Evolutionary conservation across 805 yeast species (phyloP).

Genomic region (Suhomyces prunicola): DNA sequence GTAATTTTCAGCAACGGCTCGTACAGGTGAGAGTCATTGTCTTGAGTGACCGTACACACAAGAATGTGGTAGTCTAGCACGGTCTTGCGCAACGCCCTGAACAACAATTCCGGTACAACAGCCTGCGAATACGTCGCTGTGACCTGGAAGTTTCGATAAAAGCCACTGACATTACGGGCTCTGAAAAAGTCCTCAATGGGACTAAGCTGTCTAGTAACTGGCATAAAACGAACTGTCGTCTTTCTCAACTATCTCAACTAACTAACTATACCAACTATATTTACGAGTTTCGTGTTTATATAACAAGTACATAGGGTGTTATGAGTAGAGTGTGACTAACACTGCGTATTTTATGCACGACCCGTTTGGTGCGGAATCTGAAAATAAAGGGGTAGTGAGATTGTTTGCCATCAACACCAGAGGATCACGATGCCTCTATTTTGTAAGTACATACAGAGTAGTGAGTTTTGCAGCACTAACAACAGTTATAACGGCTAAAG

Average conservation of each 20-base stretch:
- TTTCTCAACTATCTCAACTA: neutral
- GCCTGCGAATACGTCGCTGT: slow-evolving; percentile 28
- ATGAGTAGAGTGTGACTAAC: neutral
- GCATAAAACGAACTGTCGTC: neutral
- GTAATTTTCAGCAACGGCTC: slow-evolving; percentile 21
- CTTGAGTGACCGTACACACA: slow-evolving; percentile 27
- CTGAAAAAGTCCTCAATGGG: slow-evolving; percentile 33
- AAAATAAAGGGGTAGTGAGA: neutral
- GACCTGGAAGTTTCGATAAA: slow-evolving; percentile 32
- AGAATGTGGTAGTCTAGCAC: slow-evolving; percentile 34
- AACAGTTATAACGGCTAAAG: slow-evolving; percentile 21
- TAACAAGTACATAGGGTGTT: too few relatives aligned
- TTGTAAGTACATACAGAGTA: neutral
- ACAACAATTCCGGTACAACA: slow-evolving; percentile 16
- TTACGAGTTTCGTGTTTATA: too few relatives aligned
- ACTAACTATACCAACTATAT: neutral
- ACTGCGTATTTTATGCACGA: neutral
- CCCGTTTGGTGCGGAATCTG: neutral
- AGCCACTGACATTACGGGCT: slow-evolving; percentile 26
- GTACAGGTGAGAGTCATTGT: slow-evolving; percentile 13
- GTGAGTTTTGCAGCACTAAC: too few relatives aligned
- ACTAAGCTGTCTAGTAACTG: slow-evolving; percentile 24
- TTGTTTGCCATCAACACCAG: neutral
- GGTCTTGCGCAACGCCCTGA: slow-evolving; percentile 27
- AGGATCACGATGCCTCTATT: neutral